phyloP scores from a whole-genome alignment of 1,284 basidiomycete species.

The Sporisorium graminicola region DNA sequence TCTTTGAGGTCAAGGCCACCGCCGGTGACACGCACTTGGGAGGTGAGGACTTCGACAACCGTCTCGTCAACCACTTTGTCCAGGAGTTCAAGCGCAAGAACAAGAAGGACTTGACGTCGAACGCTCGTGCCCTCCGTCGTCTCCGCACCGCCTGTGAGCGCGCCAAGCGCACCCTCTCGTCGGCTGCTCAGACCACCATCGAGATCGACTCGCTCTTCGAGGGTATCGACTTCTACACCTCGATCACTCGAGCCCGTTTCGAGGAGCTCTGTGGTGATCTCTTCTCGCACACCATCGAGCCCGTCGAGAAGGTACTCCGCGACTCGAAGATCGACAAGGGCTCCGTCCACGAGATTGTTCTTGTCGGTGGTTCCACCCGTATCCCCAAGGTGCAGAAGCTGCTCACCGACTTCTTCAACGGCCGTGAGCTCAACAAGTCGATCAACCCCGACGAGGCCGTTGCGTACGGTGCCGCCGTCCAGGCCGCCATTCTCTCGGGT shows the following conservation, averaged over 20 bases:
- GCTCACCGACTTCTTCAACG: slow-evolving; percentile 98
- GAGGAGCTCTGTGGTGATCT: slow-evolving; percentile 97
- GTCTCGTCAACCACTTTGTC: slow-evolving; percentile 94
- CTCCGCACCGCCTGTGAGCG: slow-evolving; percentile 98
- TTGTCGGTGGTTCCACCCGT: slow-evolving; percentile 98
- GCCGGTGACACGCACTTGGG: slow-evolving; percentile 99
- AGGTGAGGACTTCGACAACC: slow-evolving; percentile 99
- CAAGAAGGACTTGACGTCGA: slow-evolving; percentile 94
- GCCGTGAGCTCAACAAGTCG: slow-evolving; percentile 73
- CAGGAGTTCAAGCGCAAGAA: slow-evolving; percentile 99
- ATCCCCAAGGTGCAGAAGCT: slow-evolving; percentile 98
- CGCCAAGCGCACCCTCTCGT: slow-evolving; percentile 98
- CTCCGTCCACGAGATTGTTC: slow-evolving; percentile 91
- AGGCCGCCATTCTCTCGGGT: slow-evolving; percentile 97
- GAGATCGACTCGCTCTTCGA: slow-evolving; percentile 98
- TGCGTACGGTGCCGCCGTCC: slow-evolving; percentile 98
- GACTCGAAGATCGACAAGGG: slow-evolving; percentile 97
- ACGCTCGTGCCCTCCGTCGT: slow-evolving; percentile 95
- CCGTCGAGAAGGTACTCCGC: slow-evolving; percentile 97
- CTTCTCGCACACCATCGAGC: slow-evolving; percentile 96
- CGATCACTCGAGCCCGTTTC: slow-evolving; percentile 97
- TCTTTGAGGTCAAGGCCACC: slow-evolving; percentile 99
- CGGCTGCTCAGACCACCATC: slow-evolving; percentile 94
- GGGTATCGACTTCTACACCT: slow-evolving; percentile 98
- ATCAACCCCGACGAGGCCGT: slow-evolving; percentile 99